Evolutionary conservation across 768 basidiomycete species (phyloP).

Genomic region (Agrocybe praecox): DNA sequence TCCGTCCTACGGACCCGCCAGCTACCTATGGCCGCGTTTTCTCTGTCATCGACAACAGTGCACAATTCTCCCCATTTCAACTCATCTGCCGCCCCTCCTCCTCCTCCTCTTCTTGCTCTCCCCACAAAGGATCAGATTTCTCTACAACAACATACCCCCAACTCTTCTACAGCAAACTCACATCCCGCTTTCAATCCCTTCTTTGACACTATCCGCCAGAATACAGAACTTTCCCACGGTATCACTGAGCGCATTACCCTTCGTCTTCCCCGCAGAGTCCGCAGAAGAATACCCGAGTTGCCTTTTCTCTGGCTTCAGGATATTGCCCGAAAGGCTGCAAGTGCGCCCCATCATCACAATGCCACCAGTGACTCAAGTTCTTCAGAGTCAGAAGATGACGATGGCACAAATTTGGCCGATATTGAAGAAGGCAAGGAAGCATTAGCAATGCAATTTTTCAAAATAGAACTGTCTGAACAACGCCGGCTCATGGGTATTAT

Average conservation of each 20-base stretch:
- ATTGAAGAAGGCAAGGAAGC: conserved; percentile 74
- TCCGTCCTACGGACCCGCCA: conserved; percentile 54
- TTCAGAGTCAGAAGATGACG: conserved; percentile 33
- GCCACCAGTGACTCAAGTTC: conserved; percentile 25
- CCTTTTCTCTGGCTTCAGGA: conserved; percentile 81
- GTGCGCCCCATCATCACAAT: conserved; percentile 18
- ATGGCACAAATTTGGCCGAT: conserved; percentile 30
- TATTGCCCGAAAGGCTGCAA: conserved; percentile 59
- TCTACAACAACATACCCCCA: conserved; percentile 12
- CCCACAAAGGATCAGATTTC: background rate
- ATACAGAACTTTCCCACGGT: conserved; percentile 75
- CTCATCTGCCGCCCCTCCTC: conserved; percentile 13
- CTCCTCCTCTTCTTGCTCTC: no score
- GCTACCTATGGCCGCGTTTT: conserved; percentile 69
- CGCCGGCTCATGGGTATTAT: conserved; percentile 86
- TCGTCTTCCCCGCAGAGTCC: conserved; percentile 48
- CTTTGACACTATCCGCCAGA: conserved; percentile 92
- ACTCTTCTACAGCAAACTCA: conserved; percentile 13
- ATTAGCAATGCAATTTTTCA: conserved; percentile 92
- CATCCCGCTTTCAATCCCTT: conserved; percentile 79
- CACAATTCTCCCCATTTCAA: conserved; percentile 29
- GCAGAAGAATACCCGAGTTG: conserved; percentile 66
- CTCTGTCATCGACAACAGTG: conserved; percentile 45
- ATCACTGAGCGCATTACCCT: conserved; percentile 85
- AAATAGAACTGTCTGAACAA: conserved; percentile 91